phyloP scores from a whole-genome alignment of 2,329 filamentous ascomycete genomes.

The Nemania serpens region DNA sequence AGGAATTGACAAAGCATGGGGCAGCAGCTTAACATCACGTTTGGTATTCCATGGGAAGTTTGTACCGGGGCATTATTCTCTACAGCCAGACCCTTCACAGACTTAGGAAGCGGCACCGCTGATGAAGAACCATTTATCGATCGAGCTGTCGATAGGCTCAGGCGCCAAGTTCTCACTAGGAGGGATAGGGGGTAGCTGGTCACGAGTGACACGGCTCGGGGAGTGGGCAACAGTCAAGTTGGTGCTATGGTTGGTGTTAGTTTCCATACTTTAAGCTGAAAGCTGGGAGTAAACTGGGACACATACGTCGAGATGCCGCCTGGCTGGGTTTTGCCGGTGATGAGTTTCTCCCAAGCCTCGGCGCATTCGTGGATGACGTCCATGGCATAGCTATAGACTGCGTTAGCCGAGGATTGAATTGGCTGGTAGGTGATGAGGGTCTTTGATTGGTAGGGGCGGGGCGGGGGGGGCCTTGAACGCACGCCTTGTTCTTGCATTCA shows the following conservation, averaged over 20 bases:
- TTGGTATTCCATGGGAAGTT: conserved; percentile 18
- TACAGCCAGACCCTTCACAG: conserved; percentile 35
- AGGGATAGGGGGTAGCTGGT: conserved; percentile 77
- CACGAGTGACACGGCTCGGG: conserved; percentile 68
- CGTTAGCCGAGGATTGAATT: conserved; percentile 32
- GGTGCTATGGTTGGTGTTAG: conserved; percentile 58
- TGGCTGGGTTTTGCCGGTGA: conserved; percentile 82
- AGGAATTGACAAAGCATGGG: conserved; percentile 12
- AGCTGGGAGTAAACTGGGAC: background rate
- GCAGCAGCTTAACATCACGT: conserved; percentile 25
- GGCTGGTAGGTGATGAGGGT: background rate
- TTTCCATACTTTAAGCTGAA: conserved; percentile 4
- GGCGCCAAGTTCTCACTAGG: conserved; percentile 77
- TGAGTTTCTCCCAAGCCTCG: conserved; percentile 96
- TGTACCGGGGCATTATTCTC: conserved; percentile 34
- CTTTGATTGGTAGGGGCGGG: no score
- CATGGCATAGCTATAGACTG: conserved; percentile 73
- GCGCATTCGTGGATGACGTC: conserved; percentile 95
- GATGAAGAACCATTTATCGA: conserved; percentile 99
- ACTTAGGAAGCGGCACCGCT: conserved; percentile 85
- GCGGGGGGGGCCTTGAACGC: conserved; percentile 39
- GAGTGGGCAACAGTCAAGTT: conserved; percentile 80
- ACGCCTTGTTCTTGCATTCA: conserved; percentile 99
- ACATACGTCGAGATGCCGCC: conserved; percentile 83
- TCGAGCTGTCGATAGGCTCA: conserved; percentile 90